Evolutionary conservation across 1,284 basidiomycete genomes (phyloP).

Genomic region (Ustilago cynodontis): DNA sequence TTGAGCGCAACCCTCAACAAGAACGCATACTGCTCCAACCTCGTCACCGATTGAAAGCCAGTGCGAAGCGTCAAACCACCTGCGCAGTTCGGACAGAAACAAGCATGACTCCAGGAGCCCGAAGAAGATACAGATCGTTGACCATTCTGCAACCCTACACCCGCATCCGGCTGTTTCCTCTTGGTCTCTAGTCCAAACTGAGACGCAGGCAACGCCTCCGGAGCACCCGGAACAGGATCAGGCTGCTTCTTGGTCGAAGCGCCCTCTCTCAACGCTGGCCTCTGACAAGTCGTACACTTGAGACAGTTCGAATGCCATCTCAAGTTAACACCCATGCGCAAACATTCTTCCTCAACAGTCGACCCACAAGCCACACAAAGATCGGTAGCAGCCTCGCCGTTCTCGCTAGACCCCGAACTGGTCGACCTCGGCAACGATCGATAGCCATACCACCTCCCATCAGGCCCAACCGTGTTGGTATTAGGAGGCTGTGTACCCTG

Average conservation of each 20-base stretch:
- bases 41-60: constrained; percentile 90
- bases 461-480: constrained; percentile 43
- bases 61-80: constrained; percentile 52
- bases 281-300: constrained; percentile 80
- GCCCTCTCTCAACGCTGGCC: constrained; percentile 46
- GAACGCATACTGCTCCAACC: constrained; percentile 97
- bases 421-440: constrained; percentile 61
- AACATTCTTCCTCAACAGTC: constrained; percentile 97
- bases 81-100: constrained; percentile 81
- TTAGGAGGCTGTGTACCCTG: constrained; percentile 51
- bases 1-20: constrained; percentile 94
- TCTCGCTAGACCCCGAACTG: constrained; percentile 47
- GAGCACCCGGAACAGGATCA: constrained; percentile 39
- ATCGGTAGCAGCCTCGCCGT: constrained; percentile 75
- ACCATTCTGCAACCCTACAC: constrained; percentile 15
- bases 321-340: constrained; percentile 89
- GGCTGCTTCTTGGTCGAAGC: constrained; percentile 34
- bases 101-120: constrained; percentile 31
- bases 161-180: constrained; percentile 22
- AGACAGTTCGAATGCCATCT: constrained; percentile 96
- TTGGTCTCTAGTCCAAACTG: constrained; percentile 61
- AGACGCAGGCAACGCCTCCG: constrained; percentile 49
- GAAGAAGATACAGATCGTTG: constrained; percentile 12
- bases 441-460: constrained; percentile 65
- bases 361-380: constrained; percentile 88